Base-by-base conservation (phyloP, 2,329 filamentous ascomycete genomes). In the Dothideomycetes sp. region DNA sequence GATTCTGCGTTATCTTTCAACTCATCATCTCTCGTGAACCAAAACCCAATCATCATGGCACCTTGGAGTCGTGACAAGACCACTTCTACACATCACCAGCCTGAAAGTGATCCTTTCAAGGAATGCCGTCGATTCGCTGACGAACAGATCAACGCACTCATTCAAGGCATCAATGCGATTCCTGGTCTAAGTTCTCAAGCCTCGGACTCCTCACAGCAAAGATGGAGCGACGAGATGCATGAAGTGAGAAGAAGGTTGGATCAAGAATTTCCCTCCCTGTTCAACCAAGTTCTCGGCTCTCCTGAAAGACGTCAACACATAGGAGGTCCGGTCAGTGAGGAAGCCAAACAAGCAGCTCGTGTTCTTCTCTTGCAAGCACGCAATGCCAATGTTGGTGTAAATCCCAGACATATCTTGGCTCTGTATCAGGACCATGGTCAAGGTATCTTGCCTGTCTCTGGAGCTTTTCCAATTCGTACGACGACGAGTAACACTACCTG, bases 101-200 rank as follows among this genome's bases (percentile, higher is more conserved):
- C 64, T 38, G 55, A 63, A 44, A 58, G 64, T 45, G 76, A 76
- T 45, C 73, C 74, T 1, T 78, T 79, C 56, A 67, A 76, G 42
- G 64, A 68, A 20, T 78, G 79, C 59, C 75, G 76, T 49, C 71
- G 70, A 47, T 76, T 73, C 54, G 71, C 74, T 42, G 75, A 80
- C 50, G 68, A 71, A 33, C 71, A 74, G 43, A 65, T 78, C 49
- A 68, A 66, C 7, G 69, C 68, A 12, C 56, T 79, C 37, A 57
- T 51, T 13, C 40, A 50, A 9, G 49, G 48, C 40, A 43, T 78
- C 41, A 69, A 70, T 46, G 65, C 65, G 13, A 59, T 76, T 40
- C 68, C 71, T 43, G 63, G 67, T 19, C 57, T 70, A 19, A 39
- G 18, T 15, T 39, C 35, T 24, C 19, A 25, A 5, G 27, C 35